These are phyloP conservation scores for Solanum pennellii DNA, from an alignment of 257 asterid species.

Conservation along the genomic window DNA sequence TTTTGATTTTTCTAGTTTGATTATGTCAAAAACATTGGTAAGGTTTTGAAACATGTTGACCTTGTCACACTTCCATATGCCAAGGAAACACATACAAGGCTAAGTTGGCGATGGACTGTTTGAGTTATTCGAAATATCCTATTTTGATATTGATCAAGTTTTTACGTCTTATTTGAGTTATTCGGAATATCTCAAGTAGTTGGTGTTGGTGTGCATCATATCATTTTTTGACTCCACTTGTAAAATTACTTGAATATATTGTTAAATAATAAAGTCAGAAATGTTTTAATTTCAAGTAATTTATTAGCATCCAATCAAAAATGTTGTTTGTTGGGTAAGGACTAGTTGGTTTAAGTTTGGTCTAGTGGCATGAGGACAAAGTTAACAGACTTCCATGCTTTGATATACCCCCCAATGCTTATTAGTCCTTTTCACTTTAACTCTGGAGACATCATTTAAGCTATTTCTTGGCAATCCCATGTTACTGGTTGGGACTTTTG, in stretches of 20 bases:
- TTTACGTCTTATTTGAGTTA: no score
- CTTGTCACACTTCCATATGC: no score
- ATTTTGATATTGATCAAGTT: no score
- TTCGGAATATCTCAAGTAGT: no score
- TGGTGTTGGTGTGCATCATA: neutral
- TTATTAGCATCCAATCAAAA: neutral
- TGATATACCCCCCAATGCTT: neutral
- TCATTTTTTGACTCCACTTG: neutral
- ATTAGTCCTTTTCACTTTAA: neutral
- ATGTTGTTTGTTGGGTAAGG: neutral
- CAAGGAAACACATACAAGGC: no score
- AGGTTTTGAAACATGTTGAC: no score
- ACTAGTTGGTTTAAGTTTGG: neutral
- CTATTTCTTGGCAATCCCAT: constrained; percentile 4
- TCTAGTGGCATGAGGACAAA: constrained; percentile 5
- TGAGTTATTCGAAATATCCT: no score
- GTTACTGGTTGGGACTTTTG: neutral
- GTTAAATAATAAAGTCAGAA: neutral
- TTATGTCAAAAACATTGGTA: no score
- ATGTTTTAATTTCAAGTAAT: neutral
- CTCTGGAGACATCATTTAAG: neutral
- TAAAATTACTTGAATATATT: no score
- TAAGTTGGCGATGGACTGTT: no score
- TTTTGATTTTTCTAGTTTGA: neutral
- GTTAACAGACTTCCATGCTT: constrained; percentile 5